Evolutionary conservation across 2,329 filamentous ascomycete species (phyloP).

Genomic region (Pseudocercospora eumusae): DNA sequence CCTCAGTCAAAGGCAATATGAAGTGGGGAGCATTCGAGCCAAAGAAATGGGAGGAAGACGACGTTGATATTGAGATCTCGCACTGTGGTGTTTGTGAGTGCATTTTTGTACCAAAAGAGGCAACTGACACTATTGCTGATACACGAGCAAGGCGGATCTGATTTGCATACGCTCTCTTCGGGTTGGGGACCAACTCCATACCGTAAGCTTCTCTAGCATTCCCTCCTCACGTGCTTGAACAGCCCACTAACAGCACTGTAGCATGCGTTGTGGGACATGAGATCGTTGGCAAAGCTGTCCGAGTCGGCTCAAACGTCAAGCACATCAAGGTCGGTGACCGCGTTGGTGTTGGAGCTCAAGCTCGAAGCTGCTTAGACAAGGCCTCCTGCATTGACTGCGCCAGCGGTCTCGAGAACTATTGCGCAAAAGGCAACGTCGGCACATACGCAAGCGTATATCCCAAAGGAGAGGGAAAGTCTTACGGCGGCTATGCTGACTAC

Average conservation of each 20-base stretch:
- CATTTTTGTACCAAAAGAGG: too few species aligned
- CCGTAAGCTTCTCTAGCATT: not conserved
- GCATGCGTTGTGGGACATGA: not conserved
- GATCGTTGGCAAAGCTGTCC: not conserved
- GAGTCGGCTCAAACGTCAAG: not conserved
- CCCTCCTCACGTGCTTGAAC: not conserved
- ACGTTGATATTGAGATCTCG: not conserved
- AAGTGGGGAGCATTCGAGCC: not conserved
- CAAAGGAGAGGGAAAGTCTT: not conserved
- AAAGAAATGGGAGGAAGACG: not conserved
- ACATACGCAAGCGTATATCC: not conserved
- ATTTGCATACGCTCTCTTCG: not conserved
- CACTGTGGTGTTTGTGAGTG: not conserved
- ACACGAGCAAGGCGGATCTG: not conserved
- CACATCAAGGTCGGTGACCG: slow-evolving; percentile 51
- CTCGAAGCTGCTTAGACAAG: not conserved
- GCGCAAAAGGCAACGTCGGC: not conserved
- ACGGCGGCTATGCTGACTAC: not conserved
- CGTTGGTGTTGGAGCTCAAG: slow-evolving; percentile 59
- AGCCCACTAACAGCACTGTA: not conserved
- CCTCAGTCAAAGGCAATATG: not conserved
- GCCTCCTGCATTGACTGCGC: not conserved
- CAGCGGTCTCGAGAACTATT: not conserved
- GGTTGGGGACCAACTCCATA: not conserved
- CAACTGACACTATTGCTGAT: not conserved